Base-by-base conservation (phyloP, 768 basidiomycete genomes). In the Fomitopsis pulvina region DNA sequence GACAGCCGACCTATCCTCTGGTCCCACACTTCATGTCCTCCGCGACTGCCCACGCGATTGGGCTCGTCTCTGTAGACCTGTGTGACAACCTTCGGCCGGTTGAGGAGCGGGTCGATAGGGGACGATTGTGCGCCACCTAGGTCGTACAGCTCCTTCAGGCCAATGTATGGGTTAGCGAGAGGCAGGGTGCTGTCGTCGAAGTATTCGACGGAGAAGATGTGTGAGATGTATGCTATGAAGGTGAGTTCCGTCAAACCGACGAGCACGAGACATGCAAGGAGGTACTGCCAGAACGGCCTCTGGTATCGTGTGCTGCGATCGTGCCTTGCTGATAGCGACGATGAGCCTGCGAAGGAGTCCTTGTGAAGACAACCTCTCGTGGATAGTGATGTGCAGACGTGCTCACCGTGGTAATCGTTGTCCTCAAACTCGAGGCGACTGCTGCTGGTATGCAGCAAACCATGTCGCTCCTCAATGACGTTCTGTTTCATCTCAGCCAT, bases 61-160 rank as follows among this genome's bases (percentile, higher is more conserved):
- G 61, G 61, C 24, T 54, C 37, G 37, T 52, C 38, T 43, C 39
- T 46, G 55, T 44, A 57, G 10, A 62, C 59, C 18, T 58, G 55
- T 6, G 57, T 55, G 24, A 55, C 52, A 20, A 58, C 45, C 10
- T 59, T 53, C 8, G 61, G 57, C 16, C 32, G 40, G 51, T 53
- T 58, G 24, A 57, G 43, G 7, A 60, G 50, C 11, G 61, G 59
- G 3, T 50, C 52, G n/a, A 58, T 48, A 11, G 12, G 40, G 0
- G 59, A 53, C 24, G 59, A 29, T 14, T 58, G 38, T 29, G 52
- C 47, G 6, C 37, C 27, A 12, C 55, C 57, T 37, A 48, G 51
- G 47, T 38, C 28, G 45, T 62, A 62, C 26, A 62, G 55, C 45
- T 58, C 57, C 18, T 57, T 53, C 20, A 62, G 57, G n/a, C 59